Percentiles rank a stretch among this genome's conserved stretches.
These are phyloP conservation scores for Aspergillus cavernicola DNA, from an alignment of 495 filamentous ascomycete genomes.

Conservation along the genomic window DNA sequence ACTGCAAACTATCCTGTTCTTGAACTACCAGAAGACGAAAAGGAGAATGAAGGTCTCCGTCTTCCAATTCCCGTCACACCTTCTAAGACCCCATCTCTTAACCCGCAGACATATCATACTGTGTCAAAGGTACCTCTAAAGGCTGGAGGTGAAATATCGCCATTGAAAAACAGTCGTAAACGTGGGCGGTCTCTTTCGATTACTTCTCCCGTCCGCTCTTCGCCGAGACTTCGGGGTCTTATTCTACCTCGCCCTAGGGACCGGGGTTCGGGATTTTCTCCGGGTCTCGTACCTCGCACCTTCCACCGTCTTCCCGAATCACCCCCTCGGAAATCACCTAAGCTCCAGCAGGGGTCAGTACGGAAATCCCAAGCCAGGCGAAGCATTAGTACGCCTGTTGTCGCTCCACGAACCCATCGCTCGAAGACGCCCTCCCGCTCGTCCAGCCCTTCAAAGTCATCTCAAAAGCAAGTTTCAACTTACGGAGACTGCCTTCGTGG, in stretches of 20 bases:
- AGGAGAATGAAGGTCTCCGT: slow-evolving; percentile 29
- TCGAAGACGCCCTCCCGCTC: slow-evolving; percentile 18
- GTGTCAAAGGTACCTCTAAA: slow-evolving; percentile 75
- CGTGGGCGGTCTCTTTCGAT: slow-evolving; percentile 46
- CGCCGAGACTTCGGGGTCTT: slow-evolving; percentile 30
- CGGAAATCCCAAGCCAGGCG: slow-evolving; percentile 20
- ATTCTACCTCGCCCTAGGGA: slow-evolving; percentile 17
- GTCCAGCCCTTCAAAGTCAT: slow-evolving; percentile 26
- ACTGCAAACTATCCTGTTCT: background rate
- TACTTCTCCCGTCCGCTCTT: slow-evolving; percentile 35
- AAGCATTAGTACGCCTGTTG: slow-evolving; percentile 2
- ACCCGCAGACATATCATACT: slow-evolving; percentile 56
- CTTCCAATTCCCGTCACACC: slow-evolving; percentile 35
- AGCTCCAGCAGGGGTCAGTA: slow-evolving; percentile 18
- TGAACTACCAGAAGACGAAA: slow-evolving; percentile 23
- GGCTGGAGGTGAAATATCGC: slow-evolving; percentile 59
- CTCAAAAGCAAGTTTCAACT: slow-evolving; percentile 16
- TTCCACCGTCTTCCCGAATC: slow-evolving; percentile 12
- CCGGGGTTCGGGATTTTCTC: slow-evolving; percentile 7
- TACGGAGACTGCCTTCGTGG: slow-evolving; percentile 52
- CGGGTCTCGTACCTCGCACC: no score
- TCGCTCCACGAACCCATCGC: background rate
- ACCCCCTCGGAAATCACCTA: slow-evolving; percentile 26
- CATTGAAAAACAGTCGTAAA: slow-evolving; percentile 54
- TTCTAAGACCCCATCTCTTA: slow-evolving; percentile 20